Percentiles rank a stretch among this genome's conserved stretches.
These are phyloP conservation scores for Aspergillus oerlinghausenensis DNA, from an alignment of 2,329 filamentous ascomycete species.

Conservation along the genomic window DNA sequence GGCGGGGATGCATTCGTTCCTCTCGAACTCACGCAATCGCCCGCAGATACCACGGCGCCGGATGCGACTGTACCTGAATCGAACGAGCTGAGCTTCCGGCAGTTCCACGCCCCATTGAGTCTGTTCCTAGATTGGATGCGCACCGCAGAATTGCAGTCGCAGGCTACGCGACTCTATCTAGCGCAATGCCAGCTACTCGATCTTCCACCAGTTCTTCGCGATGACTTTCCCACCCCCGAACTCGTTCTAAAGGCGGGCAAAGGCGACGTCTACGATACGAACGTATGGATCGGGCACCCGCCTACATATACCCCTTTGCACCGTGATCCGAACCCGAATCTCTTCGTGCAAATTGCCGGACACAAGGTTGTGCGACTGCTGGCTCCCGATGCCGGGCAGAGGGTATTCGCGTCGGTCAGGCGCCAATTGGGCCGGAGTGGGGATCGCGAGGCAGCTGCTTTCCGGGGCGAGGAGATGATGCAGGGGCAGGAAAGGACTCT, in stretches of 20 bases:
- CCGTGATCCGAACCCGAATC: constrained; percentile 87
- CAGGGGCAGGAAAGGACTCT: constrained; percentile 63
- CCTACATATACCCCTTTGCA: constrained; percentile 90
- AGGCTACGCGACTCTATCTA: constrained; percentile 62
- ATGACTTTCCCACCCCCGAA: constrained; percentile 64
- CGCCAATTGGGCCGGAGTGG: constrained; percentile 31
- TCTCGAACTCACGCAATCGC: constrained; percentile 51
- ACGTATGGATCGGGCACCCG: constrained; percentile 81
- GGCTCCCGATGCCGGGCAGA: constrained; percentile 57
- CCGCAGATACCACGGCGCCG: background rate
- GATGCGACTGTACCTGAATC: background rate
- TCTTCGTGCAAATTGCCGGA: constrained; percentile 79
- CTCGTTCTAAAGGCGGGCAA: constrained; percentile 61
- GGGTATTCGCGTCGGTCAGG: constrained; percentile 57
- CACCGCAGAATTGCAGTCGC: constrained; percentile 19
- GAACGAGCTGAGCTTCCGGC: constrained; percentile 36
- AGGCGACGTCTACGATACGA: constrained; percentile 82
- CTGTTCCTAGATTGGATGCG: constrained; percentile 58
- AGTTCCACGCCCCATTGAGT: constrained; percentile 49
- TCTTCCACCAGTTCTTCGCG: constrained; percentile 58
- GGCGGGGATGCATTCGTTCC: constrained; percentile 51
- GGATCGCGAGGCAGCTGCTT: constrained; percentile 37
- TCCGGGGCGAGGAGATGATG: constrained; percentile 91
- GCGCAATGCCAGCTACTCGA: constrained; percentile 72
- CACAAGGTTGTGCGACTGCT: constrained; percentile 70